phyloP scores from a whole-genome alignment of 225 moss, liverwort and hornwort species.

The Straminergon stramineum region DNA sequence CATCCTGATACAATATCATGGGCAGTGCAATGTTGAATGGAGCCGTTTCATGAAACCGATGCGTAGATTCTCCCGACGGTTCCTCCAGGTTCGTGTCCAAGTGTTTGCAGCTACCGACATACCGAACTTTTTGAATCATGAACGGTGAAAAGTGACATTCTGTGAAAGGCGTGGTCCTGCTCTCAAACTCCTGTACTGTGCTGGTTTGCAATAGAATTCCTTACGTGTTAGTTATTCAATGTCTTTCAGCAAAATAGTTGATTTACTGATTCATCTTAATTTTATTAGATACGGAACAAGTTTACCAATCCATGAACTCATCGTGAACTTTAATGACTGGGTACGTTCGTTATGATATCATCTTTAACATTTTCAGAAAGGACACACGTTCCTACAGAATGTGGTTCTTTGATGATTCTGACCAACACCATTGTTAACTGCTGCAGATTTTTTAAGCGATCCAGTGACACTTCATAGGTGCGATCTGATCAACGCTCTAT shows the following conservation, averaged over 20 bases:
- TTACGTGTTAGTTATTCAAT: background rate
- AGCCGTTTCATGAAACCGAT: background rate
- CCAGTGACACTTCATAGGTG: background rate
- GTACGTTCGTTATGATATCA: background rate
- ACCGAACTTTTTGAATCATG: background rate
- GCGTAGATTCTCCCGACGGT: background rate
- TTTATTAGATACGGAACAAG: background rate
- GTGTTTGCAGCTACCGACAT: background rate
- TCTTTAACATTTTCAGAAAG: background rate
- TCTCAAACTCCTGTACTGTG: background rate
- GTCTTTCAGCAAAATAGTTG: background rate
- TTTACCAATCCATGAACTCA: background rate
- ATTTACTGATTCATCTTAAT: background rate
- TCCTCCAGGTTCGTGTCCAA: background rate
- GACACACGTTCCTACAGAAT: background rate
- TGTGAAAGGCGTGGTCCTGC: background rate
- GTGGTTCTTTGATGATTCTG: slow-evolving; percentile 10
- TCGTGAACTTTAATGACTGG: background rate
- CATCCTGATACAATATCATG: background rate
- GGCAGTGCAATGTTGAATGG: background rate
- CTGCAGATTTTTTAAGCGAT: background rate
- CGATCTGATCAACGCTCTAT: background rate
- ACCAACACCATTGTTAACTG: background rate
- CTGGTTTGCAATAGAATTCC: background rate
- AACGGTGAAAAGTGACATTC: background rate